Evolutionary conservation across 2,329 filamentous ascomycete species (phyloP).

Genomic region (Pleomassaria siparia): DNA sequence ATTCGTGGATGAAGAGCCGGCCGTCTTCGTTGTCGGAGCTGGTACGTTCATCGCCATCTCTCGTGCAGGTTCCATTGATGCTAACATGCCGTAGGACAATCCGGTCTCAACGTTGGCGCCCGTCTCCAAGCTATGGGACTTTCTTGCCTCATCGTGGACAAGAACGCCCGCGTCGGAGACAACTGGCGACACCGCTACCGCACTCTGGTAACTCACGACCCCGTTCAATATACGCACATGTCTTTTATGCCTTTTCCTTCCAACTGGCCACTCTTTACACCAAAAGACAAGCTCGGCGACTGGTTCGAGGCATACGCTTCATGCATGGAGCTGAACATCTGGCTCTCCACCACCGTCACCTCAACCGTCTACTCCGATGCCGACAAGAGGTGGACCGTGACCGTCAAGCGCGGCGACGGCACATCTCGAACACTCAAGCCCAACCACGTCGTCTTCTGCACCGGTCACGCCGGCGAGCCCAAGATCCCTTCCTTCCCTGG

Average conservation of each 20-base stretch:
- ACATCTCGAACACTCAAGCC: slow-evolving; percentile 57
- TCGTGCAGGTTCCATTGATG: neutral
- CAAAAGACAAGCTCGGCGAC: slow-evolving; percentile 70
- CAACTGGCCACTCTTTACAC: slow-evolving; percentile 69
- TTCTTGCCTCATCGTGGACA: slow-evolving; percentile 48
- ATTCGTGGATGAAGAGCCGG: slow-evolving; percentile 51
- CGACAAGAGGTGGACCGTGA: slow-evolving; percentile 57
- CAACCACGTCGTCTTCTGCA: slow-evolving; percentile 66
- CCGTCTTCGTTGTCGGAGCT: slow-evolving; percentile 61
- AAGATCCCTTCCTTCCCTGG: slow-evolving; percentile 52
- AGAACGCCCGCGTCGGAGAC: slow-evolving; percentile 50
- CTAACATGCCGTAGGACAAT: slow-evolving; percentile 29
- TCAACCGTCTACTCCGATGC: slow-evolving; percentile 55
- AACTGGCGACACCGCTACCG: slow-evolving; percentile 56
- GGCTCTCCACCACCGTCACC: slow-evolving; percentile 57
- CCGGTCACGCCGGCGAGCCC: slow-evolving; percentile 68
- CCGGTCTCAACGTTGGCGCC: slow-evolving; percentile 37
- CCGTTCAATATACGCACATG: slow-evolving; percentile 55
- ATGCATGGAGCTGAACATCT: slow-evolving; percentile 68
- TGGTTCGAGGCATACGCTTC: slow-evolving; percentile 68
- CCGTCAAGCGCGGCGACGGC: slow-evolving; percentile 48
- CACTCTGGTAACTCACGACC: slow-evolving; percentile 66
- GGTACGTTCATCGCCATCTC: slow-evolving; percentile 10
- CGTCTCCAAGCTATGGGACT: slow-evolving; percentile 46
- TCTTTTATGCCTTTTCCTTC: slow-evolving; percentile 66